phyloP scores from a whole-genome alignment of 2,329 filamentous ascomycete species.

The Onygenales sp. region DNA sequence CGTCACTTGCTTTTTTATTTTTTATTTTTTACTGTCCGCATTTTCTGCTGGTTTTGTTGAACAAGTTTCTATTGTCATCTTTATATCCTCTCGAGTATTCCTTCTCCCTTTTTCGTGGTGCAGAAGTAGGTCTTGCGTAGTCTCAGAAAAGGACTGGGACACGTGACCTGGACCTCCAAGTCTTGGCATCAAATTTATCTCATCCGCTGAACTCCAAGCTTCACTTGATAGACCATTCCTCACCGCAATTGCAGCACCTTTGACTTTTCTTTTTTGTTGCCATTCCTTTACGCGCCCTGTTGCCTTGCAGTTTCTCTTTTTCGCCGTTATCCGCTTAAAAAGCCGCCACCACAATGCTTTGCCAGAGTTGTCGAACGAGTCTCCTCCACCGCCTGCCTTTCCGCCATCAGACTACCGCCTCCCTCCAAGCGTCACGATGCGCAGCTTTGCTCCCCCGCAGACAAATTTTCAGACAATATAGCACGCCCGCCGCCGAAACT shows the following conservation, averaged over 20 bases:
- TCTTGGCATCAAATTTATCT: constrained; percentile 2
- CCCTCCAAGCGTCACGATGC: constrained; percentile 21
- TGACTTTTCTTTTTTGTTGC: no score
- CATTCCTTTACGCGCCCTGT: no score
- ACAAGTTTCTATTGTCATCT: not conserved
- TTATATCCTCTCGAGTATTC: not conserved
- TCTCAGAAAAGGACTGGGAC: not conserved
- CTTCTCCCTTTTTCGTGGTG: no score
- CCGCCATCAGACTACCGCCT: constrained; percentile 21
- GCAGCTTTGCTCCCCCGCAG: constrained; percentile 25
- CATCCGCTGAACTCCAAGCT: not conserved
- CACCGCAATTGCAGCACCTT: not conserved
- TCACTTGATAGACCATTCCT: not conserved
- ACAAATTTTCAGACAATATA: constrained; percentile 11
- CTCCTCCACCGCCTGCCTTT: constrained; percentile 28
- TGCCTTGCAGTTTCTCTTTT: no score
- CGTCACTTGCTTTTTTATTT: not conserved
- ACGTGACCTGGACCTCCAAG: not conserved
- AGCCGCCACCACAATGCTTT: constrained; percentile 25
- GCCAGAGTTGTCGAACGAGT: constrained; percentile 30
- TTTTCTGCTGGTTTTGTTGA: not conserved
- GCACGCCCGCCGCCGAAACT: constrained; percentile 23
- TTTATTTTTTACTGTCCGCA: not conserved
- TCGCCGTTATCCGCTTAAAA: not conserved
- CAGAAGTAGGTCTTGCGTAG: no score